Conservation (phyloP, 2,329 filamentous ascomycete species). For the Mycocentrospora acerina region DNA sequence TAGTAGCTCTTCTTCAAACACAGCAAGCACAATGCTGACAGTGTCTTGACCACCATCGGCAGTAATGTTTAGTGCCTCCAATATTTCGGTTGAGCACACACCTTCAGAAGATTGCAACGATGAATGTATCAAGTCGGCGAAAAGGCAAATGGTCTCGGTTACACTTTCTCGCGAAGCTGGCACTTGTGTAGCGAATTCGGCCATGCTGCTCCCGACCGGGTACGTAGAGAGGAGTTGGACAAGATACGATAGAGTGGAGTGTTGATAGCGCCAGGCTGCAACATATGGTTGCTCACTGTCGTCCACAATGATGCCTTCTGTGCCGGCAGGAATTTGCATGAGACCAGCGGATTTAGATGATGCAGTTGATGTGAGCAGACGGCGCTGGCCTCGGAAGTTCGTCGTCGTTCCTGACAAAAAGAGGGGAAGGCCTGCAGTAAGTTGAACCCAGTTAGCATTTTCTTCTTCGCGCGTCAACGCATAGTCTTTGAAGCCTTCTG, state of each 20-base stretch:
- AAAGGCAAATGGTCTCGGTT: conserved; percentile 71
- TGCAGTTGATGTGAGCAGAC: conserved; percentile 20
- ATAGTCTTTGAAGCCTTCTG: conserved; percentile 71
- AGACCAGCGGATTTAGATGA: conserved; percentile 32
- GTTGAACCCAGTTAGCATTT: conserved; percentile 74
- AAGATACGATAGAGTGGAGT: conserved; percentile 78
- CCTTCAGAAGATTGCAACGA: conserved; percentile 33
- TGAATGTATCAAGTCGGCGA: conserved; percentile 66
- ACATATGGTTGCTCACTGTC: conserved; percentile 72
- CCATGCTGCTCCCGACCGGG: conserved; percentile 55
- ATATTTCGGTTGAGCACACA: conserved; percentile 29
- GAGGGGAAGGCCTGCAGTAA: conserved; percentile 65
- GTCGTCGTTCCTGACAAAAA: conserved; percentile 48
- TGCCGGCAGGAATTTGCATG: conserved; percentile 67
- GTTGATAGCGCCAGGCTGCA: conserved; percentile 70
- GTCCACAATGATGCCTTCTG: conserved; percentile 71
- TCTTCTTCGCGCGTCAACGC: conserved; percentile 81
- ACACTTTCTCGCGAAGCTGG: conserved; percentile 61
- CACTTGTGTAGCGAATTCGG: conserved; percentile 49
- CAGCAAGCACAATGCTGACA: conserved; percentile 77
- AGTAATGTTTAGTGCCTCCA: conserved; percentile 36
- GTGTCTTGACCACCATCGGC: conserved; percentile 67
- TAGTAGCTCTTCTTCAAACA: conserved; percentile 70
- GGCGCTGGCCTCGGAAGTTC: conserved; percentile 23
- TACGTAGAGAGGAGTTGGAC: conserved; percentile 74